These are phyloP conservation scores for Pythium pectinolyticum DNA, from an alignment of 352 stramenopile species.

Conservation along the genomic window DNA sequence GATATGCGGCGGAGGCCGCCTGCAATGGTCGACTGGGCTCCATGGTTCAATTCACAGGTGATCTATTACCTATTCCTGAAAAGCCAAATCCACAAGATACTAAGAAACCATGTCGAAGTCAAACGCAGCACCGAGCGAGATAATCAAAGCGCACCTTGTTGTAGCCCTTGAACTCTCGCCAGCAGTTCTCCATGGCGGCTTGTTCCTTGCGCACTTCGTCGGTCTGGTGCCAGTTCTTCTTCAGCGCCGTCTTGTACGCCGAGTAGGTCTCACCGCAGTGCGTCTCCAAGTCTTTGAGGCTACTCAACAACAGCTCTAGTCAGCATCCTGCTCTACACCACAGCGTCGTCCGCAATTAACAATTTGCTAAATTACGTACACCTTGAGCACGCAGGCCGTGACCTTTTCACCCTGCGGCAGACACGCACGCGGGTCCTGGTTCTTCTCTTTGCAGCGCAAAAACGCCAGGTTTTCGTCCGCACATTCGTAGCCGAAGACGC, in stretches of 20 bases:
- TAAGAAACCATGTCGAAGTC: conserved; percentile 18
- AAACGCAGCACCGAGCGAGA: conserved; percentile 30
- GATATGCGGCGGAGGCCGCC: background rate
- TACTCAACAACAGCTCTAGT: conserved; percentile 15
- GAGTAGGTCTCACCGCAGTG: conserved; percentile 85
- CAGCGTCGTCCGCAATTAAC: no score
- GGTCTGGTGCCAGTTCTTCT: conserved; percentile 89
- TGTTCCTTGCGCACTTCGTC: conserved; percentile 86
- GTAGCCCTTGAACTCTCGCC: conserved; percentile 76
- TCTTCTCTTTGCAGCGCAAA: conserved; percentile 84
- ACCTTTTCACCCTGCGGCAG: conserved; percentile 87
- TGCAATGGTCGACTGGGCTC: conserved; percentile 11
- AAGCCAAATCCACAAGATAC: conserved; percentile 1
- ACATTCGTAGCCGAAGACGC: conserved; percentile 82
- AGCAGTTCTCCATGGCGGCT: conserved; percentile 82
- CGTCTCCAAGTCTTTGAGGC: conserved; percentile 74
- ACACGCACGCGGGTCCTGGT: conserved; percentile 79
- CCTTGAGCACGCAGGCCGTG: conserved; percentile 83
- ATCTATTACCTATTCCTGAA: conserved; percentile 31
- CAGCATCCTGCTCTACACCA: background rate
- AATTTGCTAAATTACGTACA: conserved; percentile 69
- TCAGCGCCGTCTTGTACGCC: conserved; percentile 87
- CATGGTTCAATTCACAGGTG: conserved; percentile 23
- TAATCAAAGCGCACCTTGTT: conserved; percentile 28
- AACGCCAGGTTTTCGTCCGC: conserved; percentile 83